Evolutionary conservation across 768 basidiomycete genomes (phyloP), one percentile per base, ranked within the genome.

Genomic region (Psilocybe azurescens): DNA sequence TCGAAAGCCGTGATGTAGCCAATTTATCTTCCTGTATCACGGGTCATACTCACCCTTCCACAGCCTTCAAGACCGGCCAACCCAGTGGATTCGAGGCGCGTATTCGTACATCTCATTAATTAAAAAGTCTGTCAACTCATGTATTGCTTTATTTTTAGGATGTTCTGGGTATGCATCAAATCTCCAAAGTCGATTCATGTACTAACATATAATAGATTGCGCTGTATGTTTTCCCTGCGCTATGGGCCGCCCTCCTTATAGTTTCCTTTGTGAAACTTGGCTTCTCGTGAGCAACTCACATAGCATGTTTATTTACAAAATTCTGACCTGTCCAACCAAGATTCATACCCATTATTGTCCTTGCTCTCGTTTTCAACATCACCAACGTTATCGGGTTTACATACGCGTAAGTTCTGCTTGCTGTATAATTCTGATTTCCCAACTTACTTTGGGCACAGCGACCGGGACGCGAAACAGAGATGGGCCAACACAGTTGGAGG

Each of bases 321-420:
- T 24, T 24, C 53, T 63, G 29, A 16, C 30, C 41, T 48, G 32
- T 36, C n/a, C 52, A 33, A 70, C 9, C 52, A 18, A 97, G 95
- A 8, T 99, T 96, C 76, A 81, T 99, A 63, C 97, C 97, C 7
- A 98, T 99, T 67, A 95, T 99, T 57, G 75, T 89, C 44, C 88
- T 99, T 38, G 97, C 97, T 1, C 82, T 99, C 52, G 91, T 99
- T 39, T 99, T 99, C 85, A 99, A 99, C 74, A 71, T 95, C 55
- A 95, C 94, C 8, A 99, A 98, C 67, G 93, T 90, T n/a, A 81
- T 98, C 56, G 97, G 97, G 10, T 99, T 98, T 79, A 97, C 95
- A 53, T 99, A 94, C 71, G 93, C 91, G 93, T 93, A 74, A 70
- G 89, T 81, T 44, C 20, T 59, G 18, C 41, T 55, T 56, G 24